Evolutionary conservation across 139 green algal species (phyloP).

Genomic region (Chlorella ohadii): DNA sequence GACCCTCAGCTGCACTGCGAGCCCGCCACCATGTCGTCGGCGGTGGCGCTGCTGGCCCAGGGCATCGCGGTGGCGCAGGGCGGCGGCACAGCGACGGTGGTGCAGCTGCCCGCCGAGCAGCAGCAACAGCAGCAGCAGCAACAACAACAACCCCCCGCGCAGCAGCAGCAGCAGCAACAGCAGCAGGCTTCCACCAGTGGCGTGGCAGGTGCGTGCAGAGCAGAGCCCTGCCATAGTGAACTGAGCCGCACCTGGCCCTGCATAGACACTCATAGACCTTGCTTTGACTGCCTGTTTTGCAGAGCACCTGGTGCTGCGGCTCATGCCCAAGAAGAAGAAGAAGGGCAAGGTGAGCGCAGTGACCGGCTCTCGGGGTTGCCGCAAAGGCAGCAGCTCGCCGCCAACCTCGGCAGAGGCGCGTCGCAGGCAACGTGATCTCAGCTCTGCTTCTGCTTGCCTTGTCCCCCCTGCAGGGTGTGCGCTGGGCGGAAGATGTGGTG

Average conservation of each 20-base stretch:
- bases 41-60: slow-evolving; percentile 14
- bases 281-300: not conserved
- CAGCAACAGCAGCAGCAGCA: not conserved
- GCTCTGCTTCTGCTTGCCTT: not conserved
- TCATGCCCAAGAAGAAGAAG: slow-evolving; percentile 45
- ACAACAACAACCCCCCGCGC: not conserved
- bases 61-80: slow-evolving; percentile 15
- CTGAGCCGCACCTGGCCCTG: too few species aligned
- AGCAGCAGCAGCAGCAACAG: slow-evolving; percentile 20
- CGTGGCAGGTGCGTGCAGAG: not conserved
- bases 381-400: too few species aligned
- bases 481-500: slow-evolving; percentile 77
- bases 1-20: too few species aligned
- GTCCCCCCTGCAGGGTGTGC: slow-evolving; percentile 59
- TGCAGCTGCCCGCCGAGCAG: not conserved
- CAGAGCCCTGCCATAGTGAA: too few species aligned
- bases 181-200: not conserved
- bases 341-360: slow-evolving; percentile 24
- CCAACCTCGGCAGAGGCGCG: too few species aligned
- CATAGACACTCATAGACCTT: too few species aligned
- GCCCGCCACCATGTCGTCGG: not conserved
- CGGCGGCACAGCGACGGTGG: slow-evolving; percentile 1
- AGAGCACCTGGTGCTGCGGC: slow-evolving; percentile 43
- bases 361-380: not conserved
- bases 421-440: too few species aligned